Evolutionary conservation across 345 rosid genomes (phyloP).

Genomic region (Fremontodendron californicum): DNA sequence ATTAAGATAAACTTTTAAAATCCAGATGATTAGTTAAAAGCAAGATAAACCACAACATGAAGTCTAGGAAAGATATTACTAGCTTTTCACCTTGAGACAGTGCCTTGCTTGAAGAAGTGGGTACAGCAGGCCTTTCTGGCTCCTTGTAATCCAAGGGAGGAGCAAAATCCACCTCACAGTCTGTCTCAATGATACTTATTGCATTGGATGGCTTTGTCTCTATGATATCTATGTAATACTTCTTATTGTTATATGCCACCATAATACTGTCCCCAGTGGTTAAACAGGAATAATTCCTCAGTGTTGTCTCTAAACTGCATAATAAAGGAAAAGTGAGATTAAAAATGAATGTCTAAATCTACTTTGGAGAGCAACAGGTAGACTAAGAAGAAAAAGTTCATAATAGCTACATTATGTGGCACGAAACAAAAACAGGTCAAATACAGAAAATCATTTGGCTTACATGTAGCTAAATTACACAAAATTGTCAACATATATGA

Average conservation of each 20-base stretch:
- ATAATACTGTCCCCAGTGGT: too few species aligned
- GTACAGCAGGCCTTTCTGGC: conserved; percentile 64
- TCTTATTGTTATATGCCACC: conserved; percentile 97
- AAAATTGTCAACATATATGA: neutral
- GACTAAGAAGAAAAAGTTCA: neutral
- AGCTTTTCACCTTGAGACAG: conserved; percentile 50
- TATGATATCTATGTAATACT: conserved; percentile 89
- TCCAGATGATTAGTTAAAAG: neutral
- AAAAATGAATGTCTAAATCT: neutral
- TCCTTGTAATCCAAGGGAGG: conserved; percentile 97
- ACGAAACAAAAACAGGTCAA: neutral
- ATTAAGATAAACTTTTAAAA: neutral
- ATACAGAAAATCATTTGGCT: neutral
- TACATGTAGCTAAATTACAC: neutral
- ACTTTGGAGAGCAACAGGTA: neutral
- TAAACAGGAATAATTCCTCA: conserved; percentile 94
- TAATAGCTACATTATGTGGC: neutral
- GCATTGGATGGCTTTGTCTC: conserved; percentile 93
- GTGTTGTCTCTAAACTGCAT: conserved; percentile 86
- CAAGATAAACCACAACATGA: neutral
- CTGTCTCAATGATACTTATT: conserved; percentile 94
- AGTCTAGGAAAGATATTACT: neutral
- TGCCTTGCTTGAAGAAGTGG: conserved; percentile 46
- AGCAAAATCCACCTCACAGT: conserved; percentile 98
- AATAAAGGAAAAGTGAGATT: neutral